Conservation (phyloP, 495 filamentous ascomycete genomes). For the Aspergillus taichungensis region DNA sequence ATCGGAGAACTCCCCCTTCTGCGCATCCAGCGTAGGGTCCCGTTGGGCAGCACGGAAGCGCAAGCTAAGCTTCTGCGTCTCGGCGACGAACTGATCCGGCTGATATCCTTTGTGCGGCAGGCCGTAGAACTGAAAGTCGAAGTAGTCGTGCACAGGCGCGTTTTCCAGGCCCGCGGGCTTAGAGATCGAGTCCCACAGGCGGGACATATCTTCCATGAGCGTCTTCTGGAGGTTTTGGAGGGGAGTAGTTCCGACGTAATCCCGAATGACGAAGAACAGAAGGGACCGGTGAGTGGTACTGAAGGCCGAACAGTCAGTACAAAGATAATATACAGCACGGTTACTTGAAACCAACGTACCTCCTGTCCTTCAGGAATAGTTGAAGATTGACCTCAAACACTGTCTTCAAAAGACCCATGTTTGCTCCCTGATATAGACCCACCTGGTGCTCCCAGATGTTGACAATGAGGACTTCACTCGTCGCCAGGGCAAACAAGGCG, state of each 20-base stretch:
- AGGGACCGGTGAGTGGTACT: conserved; percentile 86
- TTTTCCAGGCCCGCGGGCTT: conserved; percentile 85
- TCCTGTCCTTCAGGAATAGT: conserved; percentile 87
- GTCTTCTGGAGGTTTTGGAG: conserved; percentile 82
- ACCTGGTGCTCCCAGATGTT: conserved; percentile 99
- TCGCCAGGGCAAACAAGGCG: conserved; percentile 91
- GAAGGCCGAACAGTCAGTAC: conserved; percentile 17
- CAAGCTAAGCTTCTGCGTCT: conserved; percentile 67
- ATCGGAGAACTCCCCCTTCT: conserved; percentile 57
- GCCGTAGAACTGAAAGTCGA: conserved; percentile 94
- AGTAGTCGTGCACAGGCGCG: conserved; percentile 89
- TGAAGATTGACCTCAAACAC: conserved; percentile 98
- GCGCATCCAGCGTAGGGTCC: conserved; percentile 45
- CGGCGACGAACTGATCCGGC: conserved; percentile 79
- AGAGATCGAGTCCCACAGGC: conserved; percentile 85
- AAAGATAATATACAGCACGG: background rate
- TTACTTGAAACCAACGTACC: conserved; percentile 44
- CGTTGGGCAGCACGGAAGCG: conserved; percentile 76
- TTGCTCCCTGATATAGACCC: conserved; percentile 93
- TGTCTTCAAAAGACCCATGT: conserved; percentile 96
- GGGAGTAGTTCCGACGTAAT: conserved; percentile 87
- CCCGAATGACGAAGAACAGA: conserved; percentile 96
- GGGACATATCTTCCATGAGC: conserved; percentile 77
- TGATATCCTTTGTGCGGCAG: conserved; percentile 95
- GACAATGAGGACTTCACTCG: conserved; percentile 95